phyloP scores from a whole-genome alignment of 345 rosid genomes.

The Diplotaxis tenuifolia region DNA sequence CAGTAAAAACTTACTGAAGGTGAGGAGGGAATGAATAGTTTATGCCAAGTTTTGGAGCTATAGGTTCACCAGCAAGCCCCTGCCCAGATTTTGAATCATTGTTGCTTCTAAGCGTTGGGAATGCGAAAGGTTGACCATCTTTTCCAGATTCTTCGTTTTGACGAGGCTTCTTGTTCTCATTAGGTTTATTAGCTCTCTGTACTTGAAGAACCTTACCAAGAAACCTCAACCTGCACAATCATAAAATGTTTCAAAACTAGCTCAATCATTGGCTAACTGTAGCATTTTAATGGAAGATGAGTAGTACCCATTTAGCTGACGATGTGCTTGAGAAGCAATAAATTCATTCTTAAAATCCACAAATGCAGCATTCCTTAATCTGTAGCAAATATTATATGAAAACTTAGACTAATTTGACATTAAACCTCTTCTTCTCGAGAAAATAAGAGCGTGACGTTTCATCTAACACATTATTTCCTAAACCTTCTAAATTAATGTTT shows the following conservation, averaged over 20 bases:
- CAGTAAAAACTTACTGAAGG: conserved; percentile 56
- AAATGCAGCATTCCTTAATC: conserved; percentile 82
- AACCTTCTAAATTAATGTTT: background rate
- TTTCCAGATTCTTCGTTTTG: conserved; percentile 42
- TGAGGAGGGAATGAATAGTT: conserved; percentile 93
- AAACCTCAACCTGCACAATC: conserved; percentile 68
- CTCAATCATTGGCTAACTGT: background rate
- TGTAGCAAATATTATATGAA: conserved; percentile 25
- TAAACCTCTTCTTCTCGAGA: background rate
- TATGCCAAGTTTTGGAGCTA: conserved; percentile 86
- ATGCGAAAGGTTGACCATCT: conserved; percentile 30
- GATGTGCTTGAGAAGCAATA: conserved; percentile 76
- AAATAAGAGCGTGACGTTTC: too few relatives aligned
- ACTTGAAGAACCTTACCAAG: conserved; percentile 84
- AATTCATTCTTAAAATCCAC: conserved; percentile 78
- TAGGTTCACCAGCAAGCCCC: conserved; percentile 49
- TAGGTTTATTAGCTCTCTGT: conserved; percentile 64
- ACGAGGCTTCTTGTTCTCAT: conserved; percentile 44
- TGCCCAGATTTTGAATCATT: conserved; percentile 43
- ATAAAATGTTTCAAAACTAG: conserved; percentile 12
- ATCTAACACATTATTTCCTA: background rate
- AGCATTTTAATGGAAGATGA: background rate
- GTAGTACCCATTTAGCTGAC: conserved; percentile 70
- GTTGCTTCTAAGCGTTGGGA: conserved; percentile 34
- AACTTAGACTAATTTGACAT: background rate